Evolutionary conservation across 257 asterid genomes (phyloP), one percentile per base, ranked within the genome.

Genomic region (Thymus quinquecostatus): DNA sequence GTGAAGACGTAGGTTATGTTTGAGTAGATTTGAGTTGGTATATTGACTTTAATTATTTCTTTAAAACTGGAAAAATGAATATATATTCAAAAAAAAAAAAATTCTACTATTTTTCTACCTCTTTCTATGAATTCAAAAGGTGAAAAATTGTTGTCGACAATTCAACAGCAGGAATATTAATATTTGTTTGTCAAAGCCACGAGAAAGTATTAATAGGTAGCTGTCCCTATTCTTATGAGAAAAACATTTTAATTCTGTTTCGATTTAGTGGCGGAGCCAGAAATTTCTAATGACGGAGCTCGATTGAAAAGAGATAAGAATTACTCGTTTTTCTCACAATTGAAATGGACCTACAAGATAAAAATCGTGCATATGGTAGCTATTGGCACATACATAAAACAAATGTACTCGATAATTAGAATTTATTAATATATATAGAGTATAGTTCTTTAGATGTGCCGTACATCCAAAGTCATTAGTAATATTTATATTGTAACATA

Each of bases 191-290:
- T 57, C 77, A 70, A 75, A 43, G 66, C 45, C 80, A 71, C 77
- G 77, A 75, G 80, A 75, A 79, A 29, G 38, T 11, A 55, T 41
- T 32, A 11, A 4, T 48, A 53, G 71, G 75, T 75, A 47, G 65
- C 62, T 47, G 84, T 75, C 84, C 84, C 6, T 48, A 29, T 67
- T 66, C 75, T 61, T 5, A 49, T 12, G 4, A 13, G 1, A 12
- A 49, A 13, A 12, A 10, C n/a, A 28, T 47, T 34, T 1, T 21
- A 12, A 21, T 21, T 21, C 21, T 21, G 21, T 21, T 21, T 21
- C 21, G 21, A 21, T 21, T 21, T 21, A 21, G 21, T 21, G 21
- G 21, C 21, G 21, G 21, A 21, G 21, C 21, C 21, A 21, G 21
- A 21, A 21, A 21, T 21, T 21, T 21, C 21, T 21, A 21, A 21